Evolutionary conservation across 306 rosid species (phyloP), one percentile per base, ranked within the genome.

Genomic region (Medicago truncatula): DNA sequence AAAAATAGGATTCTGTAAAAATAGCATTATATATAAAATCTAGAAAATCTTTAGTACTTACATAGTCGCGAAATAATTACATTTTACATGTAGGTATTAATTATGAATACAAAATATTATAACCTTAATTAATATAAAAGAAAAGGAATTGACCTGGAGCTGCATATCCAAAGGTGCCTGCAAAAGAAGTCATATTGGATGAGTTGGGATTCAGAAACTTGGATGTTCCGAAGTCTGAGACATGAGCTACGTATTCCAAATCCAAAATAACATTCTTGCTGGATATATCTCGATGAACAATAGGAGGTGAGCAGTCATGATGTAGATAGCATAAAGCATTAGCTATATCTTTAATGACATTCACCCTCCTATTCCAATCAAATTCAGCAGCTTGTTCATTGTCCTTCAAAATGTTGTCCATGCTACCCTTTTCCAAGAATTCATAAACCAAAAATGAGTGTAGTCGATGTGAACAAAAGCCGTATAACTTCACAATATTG

Each of bases 161-260:
- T 0, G 60, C 13, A 18, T 58, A 58, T 58, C 64, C 64, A 11
- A 18, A 58, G 4, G 64, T 18, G 8, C 64, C 64, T 21, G 2
- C 64, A 23, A 58, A 58, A 59, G 38, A 59, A 7, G 65, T 25
- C 65, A 16, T 25, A 5, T 59, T 59, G 36, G 40, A 21, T 13
- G 65, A 59, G 13, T 59, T 7, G 1, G 40, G 65, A 59, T 25
- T 60, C 0, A 60, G 18, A 60, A 60, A 60, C 41, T 28, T 60
- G 0, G 66, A 1, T 60, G 66, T 60, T 14, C 40, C 66, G 0
- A 60, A 60, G 9, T 60, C 66, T 2, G 66, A 60, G 3, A 28
- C 17, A 60, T 60, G 66, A 28, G 66, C 66, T 0, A 60, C 66
- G 28, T 12, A 60, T 60, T 60, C 41, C 66, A 25, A 60, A 60